Conservation (phyloP, 768 basidiomycete species). For the Rhizopogon vulgaris region DNA sequence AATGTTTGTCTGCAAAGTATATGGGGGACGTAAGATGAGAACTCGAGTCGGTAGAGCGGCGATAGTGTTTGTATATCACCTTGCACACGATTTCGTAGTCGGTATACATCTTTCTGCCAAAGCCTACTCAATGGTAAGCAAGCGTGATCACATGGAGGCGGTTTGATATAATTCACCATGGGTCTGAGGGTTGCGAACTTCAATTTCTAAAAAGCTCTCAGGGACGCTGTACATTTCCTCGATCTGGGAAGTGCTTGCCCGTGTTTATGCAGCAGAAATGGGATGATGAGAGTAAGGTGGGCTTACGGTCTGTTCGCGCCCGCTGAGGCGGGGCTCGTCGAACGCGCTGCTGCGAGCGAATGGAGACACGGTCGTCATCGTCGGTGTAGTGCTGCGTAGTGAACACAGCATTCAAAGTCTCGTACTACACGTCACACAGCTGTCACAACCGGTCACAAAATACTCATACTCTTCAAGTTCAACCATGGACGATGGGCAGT, state of each 20-base stretch:
- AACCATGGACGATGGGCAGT: too few relatives aligned
- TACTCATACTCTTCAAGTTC: too few relatives aligned
- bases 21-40: background rate
- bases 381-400: slow-evolving; percentile 8
- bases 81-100: slow-evolving; percentile 99
- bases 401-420: background rate
- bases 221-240: slow-evolving; percentile 99
- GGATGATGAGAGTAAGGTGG: slow-evolving; percentile 1
- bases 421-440: background rate
- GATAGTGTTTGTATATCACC: slow-evolving; percentile 36
- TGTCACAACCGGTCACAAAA: background rate
- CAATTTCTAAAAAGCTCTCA: slow-evolving; percentile 95
- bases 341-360: slow-evolving; percentile 58
- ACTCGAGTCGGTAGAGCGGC: slow-evolving; percentile 2
- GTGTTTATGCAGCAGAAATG: slow-evolving; percentile 23
- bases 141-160: background rate
- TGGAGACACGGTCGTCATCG: slow-evolving; percentile 38
- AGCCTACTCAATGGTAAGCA: slow-evolving; percentile 43
- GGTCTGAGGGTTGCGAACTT: slow-evolving; percentile 94
- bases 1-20: slow-evolving; percentile 95
- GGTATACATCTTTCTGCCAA: slow-evolving; percentile 98
- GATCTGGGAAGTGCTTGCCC: slow-evolving; percentile 49
- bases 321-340: slow-evolving; percentile 43
- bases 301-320: slow-evolving; percentile 54
- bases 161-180: slow-evolving; percentile 53